Base-by-base conservation (phyloP, 306 rosid genomes). In the Lathyrus tuberosus region DNA sequence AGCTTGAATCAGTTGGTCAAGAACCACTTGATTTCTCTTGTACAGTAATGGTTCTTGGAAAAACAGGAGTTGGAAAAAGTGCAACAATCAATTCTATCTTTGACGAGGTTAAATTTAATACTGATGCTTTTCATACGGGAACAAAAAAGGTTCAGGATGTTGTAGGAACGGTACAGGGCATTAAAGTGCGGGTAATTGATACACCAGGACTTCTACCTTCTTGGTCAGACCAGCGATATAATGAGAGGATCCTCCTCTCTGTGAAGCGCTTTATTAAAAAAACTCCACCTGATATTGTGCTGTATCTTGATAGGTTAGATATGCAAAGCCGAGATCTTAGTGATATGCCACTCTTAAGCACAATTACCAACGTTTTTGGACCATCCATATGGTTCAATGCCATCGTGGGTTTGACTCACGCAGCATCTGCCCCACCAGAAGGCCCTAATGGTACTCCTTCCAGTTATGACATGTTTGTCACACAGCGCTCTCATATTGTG, bases 391-490 rank as follows among this genome's bases (percentile, higher is more conserved):
- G 98, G 98, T 93, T 91, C 84, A 93, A 93, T 80, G 98, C 98
- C 13, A 90, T 93, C 76, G 98, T 93, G 66, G 97, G 87, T 75
- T 77, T 93, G 76, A 93, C 98, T 65, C 98, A 93, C 72, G 98
- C 97, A n/a, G 98, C 97, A 7, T 93, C 97, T 60, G 97, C 98
- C 73, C 98, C 98, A n/a, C 98, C 98, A 11, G 98, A 93, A 35
- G 97, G 98, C 37, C 96, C 98, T 41, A 93, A 90, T 69, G 97
- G 98, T 24, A 84, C 89, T 35, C 85, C 96, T 77, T 88, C 98
- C 62, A 87, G 96, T 80, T 93, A 93, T 75, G 98, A 93, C 78
- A 88, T 73, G 96, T 90, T 93, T 79, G 97, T 93, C 76, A 90
- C 97, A 58, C 97, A 90, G 66, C 96, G 98, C 20, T 90, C 97